These are phyloP conservation scores for Annulohypoxylon bovei DNA, from an alignment of 495 filamentous ascomycete genomes.

Conservation along the genomic window DNA sequence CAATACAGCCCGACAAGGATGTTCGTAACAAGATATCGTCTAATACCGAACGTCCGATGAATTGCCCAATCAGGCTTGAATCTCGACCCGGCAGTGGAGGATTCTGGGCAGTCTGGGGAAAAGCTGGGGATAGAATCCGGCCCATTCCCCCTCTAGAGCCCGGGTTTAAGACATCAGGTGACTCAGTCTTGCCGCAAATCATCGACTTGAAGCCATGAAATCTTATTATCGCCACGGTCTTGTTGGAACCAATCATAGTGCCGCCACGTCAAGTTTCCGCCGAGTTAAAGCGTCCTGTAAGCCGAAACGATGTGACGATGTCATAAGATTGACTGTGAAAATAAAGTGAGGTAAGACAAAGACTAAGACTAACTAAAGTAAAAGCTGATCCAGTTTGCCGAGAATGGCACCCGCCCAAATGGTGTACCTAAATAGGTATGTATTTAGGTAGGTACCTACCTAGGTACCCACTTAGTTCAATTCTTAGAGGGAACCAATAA, in stretches of 20 bases:
- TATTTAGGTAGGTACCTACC: background rate
- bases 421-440: conserved; percentile 13
- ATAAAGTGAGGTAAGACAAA: conserved; percentile 1
- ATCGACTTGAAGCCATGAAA: conserved; percentile 4
- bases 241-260: conserved; percentile 4
- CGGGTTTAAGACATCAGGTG: conserved; percentile 23
- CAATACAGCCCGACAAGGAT: conserved; percentile 12
- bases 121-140: background rate
- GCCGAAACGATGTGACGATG: conserved; percentile 10
- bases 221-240: conserved; percentile 21
- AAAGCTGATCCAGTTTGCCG: conserved; percentile 19
- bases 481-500: background rate
- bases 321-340: conserved; percentile 11
- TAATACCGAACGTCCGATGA: background rate
- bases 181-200: conserved; percentile 12
- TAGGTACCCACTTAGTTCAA: background rate
- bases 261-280: background rate
- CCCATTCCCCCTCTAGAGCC: conserved; percentile 24
- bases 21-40: conserved; percentile 1
- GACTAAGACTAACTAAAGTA: background rate
- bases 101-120: conserved; percentile 14
- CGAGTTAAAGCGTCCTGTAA: background rate
- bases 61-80: conserved; percentile 22
- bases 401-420: conserved; percentile 14
- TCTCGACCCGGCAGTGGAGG: conserved; percentile 4